These are phyloP conservation scores for Aspergillus bertholletiae DNA, from an alignment of 495 filamentous ascomycete genomes.

Conservation along the genomic window DNA sequence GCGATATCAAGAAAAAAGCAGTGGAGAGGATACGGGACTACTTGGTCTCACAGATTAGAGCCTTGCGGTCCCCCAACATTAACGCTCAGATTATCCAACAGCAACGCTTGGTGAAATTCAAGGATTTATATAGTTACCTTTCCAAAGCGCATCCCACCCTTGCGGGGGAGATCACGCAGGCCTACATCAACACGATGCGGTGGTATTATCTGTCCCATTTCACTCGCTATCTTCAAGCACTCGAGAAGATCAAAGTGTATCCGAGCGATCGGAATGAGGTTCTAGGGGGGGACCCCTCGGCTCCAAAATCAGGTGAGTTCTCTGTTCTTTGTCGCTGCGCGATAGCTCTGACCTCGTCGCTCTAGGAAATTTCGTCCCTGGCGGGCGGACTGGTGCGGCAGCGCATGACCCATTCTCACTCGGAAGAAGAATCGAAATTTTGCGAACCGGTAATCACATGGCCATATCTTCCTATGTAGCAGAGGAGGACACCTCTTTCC, in stretches of 20 bases:
- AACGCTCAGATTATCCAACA: conserved; percentile 97
- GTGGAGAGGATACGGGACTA: conserved; percentile 91
- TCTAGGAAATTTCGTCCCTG: conserved; percentile 28
- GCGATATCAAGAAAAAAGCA: conserved; percentile 83
- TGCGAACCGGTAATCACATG: conserved; percentile 63
- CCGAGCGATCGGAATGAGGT: conserved; percentile 79
- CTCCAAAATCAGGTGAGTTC: conserved; percentile 51
- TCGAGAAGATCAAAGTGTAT: conserved; percentile 82
- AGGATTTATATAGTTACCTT: conserved; percentile 82
- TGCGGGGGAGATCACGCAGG: conserved; percentile 83
- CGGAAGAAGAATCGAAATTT: conserved; percentile 75
- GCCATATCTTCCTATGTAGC: conserved; percentile 79
- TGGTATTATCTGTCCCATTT: conserved; percentile 97
- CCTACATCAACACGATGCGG: conserved; percentile 97
- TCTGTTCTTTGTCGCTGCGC: background rate
- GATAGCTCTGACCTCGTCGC: conserved; percentile 3
- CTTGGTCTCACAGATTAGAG: conserved; percentile 88
- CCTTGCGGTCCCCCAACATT: conserved; percentile 86
- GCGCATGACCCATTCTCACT: conserved; percentile 86
- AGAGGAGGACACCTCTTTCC: conserved; percentile 79
- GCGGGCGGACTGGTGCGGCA: conserved; percentile 47
- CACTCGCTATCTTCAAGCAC: conserved; percentile 75
- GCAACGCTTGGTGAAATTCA: conserved; percentile 79
- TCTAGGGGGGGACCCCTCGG: conserved; percentile 71
- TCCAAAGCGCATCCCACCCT: conserved; percentile 72